Evolutionary conservation across 106 monocot species (phyloP).

Genomic region (Dendrobium chrysotoxum): DNA sequence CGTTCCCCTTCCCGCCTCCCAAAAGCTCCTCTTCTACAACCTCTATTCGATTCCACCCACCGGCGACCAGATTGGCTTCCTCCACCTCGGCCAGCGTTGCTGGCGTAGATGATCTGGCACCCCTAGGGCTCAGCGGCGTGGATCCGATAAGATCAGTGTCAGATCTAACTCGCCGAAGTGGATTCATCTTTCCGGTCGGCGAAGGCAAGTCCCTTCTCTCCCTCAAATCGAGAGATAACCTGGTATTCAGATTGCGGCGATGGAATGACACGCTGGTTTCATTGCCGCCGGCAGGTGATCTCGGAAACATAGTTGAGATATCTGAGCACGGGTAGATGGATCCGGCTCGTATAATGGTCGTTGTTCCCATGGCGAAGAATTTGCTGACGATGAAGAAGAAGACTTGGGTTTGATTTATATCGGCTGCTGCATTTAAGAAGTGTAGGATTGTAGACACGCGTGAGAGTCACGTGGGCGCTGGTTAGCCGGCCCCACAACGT

Average conservation of each 20-base stretch:
- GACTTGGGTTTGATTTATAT: no score
- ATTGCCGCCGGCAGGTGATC: background rate
- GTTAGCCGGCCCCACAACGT: no score
- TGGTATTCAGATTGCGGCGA: background rate
- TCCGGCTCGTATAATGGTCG: background rate
- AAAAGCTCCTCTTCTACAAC: slow-evolving; percentile 10
- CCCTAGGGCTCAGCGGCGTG: background rate
- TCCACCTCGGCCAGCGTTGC: background rate
- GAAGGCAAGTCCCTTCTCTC: no score
- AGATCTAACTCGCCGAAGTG: slow-evolving; percentile 10
- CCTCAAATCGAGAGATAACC: background rate
- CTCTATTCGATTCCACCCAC: background rate
- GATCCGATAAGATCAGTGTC: slow-evolving; percentile 8
- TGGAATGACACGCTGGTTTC: background rate
- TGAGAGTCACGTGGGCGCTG: no score
- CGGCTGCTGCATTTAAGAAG: no score
- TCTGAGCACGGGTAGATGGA: background rate
- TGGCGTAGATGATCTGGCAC: background rate
- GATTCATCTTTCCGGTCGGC: background rate
- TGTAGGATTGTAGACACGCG: no score
- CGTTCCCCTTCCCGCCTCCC: slow-evolving; percentile 18
- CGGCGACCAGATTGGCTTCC: slow-evolving; percentile 3
- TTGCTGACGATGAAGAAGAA: no score
- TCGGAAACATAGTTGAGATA: background rate
- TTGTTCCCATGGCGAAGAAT: background rate